phyloP scores from a whole-genome alignment of 495 filamentous ascomycete species.

The Barbatosphaeria neglecta region DNA sequence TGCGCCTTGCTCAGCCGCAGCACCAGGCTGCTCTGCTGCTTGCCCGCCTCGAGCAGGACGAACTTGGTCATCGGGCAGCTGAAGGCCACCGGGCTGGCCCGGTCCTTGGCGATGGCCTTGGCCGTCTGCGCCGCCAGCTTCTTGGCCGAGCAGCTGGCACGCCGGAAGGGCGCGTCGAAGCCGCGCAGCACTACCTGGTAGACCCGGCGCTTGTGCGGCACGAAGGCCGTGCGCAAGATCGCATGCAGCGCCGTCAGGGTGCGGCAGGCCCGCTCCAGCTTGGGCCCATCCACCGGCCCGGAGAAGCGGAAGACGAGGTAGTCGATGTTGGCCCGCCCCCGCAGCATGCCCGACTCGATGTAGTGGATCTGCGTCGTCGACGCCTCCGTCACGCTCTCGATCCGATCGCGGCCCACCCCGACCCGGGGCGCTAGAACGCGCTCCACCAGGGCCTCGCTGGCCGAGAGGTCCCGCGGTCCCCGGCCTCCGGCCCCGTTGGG shows the following conservation, averaged over 20 bases:
- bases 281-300: slow-evolving; percentile 26
- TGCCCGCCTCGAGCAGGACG: slow-evolving; percentile 31
- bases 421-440: slow-evolving; percentile 23
- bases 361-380: slow-evolving; percentile 30
- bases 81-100: slow-evolving; percentile 21
- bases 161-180: slow-evolving; percentile 25
- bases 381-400: slow-evolving; percentile 32
- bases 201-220: slow-evolving; percentile 26
- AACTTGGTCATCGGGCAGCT: slow-evolving; percentile 33
- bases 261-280: slow-evolving; percentile 30
- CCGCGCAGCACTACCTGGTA: slow-evolving; percentile 33
- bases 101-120: slow-evolving; percentile 32
- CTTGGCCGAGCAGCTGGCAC: slow-evolving; percentile 28
- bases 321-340: slow-evolving; percentile 26
- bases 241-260: slow-evolving; percentile 27
- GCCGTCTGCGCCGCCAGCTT: slow-evolving; percentile 20
- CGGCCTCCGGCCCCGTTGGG: too few species aligned
- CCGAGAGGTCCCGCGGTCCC: too few species aligned
- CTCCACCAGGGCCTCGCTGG: slow-evolving; percentile 17
- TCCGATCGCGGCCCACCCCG: slow-evolving; percentile 18
- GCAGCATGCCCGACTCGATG: slow-evolving; percentile 35
- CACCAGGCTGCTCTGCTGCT: slow-evolving; percentile 31
- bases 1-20: slow-evolving; percentile 34
- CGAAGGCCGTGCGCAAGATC: slow-evolving; percentile 32
- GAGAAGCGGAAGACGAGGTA: slow-evolving; percentile 31